These are phyloP conservation scores for Acrasis kona DNA, from an alignment of 78 protist genomes.

Conservation along the genomic window DNA sequence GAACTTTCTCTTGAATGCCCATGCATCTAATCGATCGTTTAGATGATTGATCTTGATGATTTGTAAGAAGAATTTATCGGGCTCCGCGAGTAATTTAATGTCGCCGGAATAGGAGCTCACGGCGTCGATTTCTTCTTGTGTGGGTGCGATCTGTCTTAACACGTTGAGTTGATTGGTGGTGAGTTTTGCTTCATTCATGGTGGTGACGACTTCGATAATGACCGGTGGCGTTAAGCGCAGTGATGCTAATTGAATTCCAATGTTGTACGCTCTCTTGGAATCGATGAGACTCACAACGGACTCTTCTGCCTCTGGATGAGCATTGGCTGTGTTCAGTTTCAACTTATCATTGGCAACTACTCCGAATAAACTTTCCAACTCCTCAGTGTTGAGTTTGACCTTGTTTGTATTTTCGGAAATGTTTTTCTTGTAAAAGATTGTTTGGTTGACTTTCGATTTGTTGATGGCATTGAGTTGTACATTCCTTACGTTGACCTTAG, in stretches of 20 bases:
- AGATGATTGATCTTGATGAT: background rate
- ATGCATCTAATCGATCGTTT: background rate
- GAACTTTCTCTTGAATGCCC: background rate
- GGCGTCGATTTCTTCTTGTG: background rate
- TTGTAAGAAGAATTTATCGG: background rate
- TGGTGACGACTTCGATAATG: background rate
- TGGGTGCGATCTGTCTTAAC: background rate
- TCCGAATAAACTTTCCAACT: background rate
- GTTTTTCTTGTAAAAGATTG: background rate
- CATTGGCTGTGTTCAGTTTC: too few species aligned
- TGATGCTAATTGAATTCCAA: background rate
- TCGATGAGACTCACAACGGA: background rate
- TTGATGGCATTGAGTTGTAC: background rate
- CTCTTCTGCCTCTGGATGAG: too few species aligned
- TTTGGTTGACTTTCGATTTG: background rate
- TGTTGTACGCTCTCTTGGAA: background rate
- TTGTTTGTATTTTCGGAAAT: background rate
- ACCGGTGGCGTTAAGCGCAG: background rate
- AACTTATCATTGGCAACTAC: too few species aligned
- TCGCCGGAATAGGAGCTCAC: background rate
- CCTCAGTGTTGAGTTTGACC: background rate
- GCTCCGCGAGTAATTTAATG: background rate
- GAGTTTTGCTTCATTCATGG: background rate
- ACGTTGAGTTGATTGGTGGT: background rate
- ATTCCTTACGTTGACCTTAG: background rate